These are phyloP conservation scores for Suillus subalutaceus DNA, from an alignment of 768 basidiomycete genomes.

Conservation along the genomic window DNA sequence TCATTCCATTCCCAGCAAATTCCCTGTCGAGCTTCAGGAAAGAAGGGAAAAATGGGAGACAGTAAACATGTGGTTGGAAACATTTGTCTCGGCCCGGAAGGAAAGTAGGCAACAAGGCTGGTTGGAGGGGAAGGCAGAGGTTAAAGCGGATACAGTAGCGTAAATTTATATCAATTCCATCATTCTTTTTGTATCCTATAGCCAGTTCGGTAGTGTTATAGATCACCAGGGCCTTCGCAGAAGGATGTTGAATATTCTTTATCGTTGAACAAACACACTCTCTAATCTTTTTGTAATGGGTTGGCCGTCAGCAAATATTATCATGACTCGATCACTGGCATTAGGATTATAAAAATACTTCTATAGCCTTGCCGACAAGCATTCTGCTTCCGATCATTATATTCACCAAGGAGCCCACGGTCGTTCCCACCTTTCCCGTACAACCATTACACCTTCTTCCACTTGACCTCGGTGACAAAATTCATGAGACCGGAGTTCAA, in stretches of 20 bases:
- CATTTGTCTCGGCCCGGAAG: neutral
- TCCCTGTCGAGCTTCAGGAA: neutral
- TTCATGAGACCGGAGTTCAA: no score
- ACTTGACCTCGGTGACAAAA: no score
- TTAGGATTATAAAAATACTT: constrained; percentile 21
- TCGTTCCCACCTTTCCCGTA: constrained; percentile 50
- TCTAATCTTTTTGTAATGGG: no score
- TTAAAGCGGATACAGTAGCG: neutral
- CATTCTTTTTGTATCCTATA: neutral
- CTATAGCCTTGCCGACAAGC: constrained; percentile 56
- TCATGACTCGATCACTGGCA: constrained; percentile 1
- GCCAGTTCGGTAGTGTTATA: no score
- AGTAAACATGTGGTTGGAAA: neutral
- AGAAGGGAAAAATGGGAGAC: neutral
- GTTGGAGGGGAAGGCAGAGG: neutral
- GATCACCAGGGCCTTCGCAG: no score
- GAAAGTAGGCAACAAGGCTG: neutral
- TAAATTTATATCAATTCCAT: neutral
- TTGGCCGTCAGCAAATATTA: neutral
- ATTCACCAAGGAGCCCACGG: constrained; percentile 25
- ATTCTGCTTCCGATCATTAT: constrained; percentile 48
- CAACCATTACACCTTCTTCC: constrained; percentile 42
- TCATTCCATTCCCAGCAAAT: neutral
- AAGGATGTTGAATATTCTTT: no score
- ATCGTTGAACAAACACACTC: no score